phyloP scores from a whole-genome alignment of 2,329 filamentous ascomycete genomes.

The Penicillium sp. region DNA sequence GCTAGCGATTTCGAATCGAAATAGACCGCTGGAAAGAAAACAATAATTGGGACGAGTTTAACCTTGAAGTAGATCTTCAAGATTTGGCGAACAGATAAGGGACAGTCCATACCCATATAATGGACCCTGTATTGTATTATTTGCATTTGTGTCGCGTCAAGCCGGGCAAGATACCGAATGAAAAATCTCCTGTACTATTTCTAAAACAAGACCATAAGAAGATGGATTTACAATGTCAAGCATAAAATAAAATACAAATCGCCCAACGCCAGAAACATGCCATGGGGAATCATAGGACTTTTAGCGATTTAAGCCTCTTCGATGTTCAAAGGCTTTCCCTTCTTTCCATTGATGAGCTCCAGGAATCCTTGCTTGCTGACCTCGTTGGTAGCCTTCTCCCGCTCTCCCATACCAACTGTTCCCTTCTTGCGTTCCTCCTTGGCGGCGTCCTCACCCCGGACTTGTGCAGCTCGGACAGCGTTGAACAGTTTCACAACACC shows the following conservation, averaged over 20 bases:
- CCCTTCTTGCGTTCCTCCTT: conserved; percentile 66
- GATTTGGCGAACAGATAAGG: not conserved
- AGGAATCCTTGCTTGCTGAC: conserved; percentile 97
- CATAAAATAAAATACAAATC: conserved; percentile 20
- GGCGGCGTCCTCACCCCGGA: conserved; percentile 78
- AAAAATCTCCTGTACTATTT: conserved; percentile 30
- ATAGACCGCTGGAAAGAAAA: conserved; percentile 27
- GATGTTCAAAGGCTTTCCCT: conserved; percentile 49
- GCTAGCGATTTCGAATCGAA: conserved; percentile 77
- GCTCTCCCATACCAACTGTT: conserved; percentile 73
- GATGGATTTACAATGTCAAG: conserved; percentile 22
- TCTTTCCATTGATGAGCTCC: conserved; percentile 73
- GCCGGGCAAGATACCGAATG: conserved; percentile 23
- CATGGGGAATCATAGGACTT: conserved; percentile 25
- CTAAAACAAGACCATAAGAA: conserved; percentile 18
- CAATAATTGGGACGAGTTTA: conserved; percentile 3
- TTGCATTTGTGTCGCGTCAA: conserved; percentile 26
- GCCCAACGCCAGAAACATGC: conserved; percentile 38
- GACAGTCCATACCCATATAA: conserved; percentile 9
- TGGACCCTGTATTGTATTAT: conserved; percentile 33
- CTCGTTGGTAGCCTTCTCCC: conserved; percentile 87
- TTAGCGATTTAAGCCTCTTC: conserved; percentile 40
- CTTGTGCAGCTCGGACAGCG: conserved; percentile 87
- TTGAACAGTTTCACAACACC: conserved; percentile 98
- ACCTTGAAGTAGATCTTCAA: conserved; percentile 7